Conservation (phyloP, 2,329 filamentous ascomycete genomes). For the Immersiporthe knoxdaviesiana region DNA sequence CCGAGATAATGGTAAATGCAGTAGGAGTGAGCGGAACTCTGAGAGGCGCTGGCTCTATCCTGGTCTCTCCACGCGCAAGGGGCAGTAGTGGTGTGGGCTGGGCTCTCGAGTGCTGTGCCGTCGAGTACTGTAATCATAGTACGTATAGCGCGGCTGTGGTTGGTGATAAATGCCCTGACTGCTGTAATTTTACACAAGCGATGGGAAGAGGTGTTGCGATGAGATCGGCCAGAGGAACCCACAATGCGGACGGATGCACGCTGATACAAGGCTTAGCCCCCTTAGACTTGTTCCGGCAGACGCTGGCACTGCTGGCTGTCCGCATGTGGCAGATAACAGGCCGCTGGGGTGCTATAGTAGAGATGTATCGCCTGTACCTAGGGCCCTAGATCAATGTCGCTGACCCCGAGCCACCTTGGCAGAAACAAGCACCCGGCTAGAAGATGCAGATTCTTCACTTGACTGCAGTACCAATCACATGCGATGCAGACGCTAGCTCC, state of each 20-base stretch:
- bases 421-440: background rate
- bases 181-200: background rate
- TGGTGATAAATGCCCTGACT: background rate
- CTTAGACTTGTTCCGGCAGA: background rate
- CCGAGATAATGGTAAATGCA: conserved; percentile 3
- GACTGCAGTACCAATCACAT: background rate
- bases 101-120: background rate
- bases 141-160: background rate
- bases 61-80: background rate
- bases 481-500: background rate
- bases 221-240: background rate
- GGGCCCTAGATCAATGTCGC: background rate
- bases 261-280: background rate
- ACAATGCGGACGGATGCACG: background rate
- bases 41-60: background rate
- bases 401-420: background rate
- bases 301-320: background rate
- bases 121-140: background rate
- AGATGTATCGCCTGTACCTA: too few relatives aligned
- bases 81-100: background rate
- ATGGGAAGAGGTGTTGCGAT: background rate
- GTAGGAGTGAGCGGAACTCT: conserved; percentile 4
- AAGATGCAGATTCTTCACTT: background rate
- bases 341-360: background rate
- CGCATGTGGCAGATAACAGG: background rate